Evolutionary conservation across 805 yeast genomes (phyloP).

Genomic region (Limtongozyma cylindracea): DNA sequence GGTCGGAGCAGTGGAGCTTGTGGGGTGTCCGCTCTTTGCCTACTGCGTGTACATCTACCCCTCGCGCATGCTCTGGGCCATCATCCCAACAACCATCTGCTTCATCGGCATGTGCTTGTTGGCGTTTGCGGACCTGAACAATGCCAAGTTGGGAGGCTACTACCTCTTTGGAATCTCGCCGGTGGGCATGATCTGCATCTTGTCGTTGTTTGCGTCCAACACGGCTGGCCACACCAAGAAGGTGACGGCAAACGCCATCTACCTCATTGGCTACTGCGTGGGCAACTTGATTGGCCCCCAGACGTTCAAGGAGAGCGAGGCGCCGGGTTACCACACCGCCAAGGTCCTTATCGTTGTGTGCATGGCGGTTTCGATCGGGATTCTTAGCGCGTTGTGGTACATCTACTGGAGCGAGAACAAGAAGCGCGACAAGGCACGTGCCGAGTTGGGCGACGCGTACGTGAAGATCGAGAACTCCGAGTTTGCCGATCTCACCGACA

Average conservation of each 20-base stretch:
- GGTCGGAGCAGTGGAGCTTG: slow-evolving; percentile 19
- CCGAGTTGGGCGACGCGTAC: too few relatives aligned
- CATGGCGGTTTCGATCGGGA: slow-evolving; percentile 4
- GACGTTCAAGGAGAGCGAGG: slow-evolving; percentile 7
- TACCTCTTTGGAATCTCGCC: not conserved
- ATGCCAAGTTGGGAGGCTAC: slow-evolving; percentile 7
- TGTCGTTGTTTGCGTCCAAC: slow-evolving; percentile 9
- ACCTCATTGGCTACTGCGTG: slow-evolving; percentile 8
- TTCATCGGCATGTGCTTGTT: slow-evolving; percentile 11
- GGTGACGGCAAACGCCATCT: slow-evolving; percentile 9
- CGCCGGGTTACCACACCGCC: slow-evolving; percentile 13
- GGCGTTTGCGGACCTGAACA: slow-evolving; percentile 11
- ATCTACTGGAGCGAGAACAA: slow-evolving; percentile 11
- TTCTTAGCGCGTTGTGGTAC: slow-evolving; percentile 6
- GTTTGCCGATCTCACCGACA: slow-evolving; percentile 26
- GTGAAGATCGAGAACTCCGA: slow-evolving; percentile 2
- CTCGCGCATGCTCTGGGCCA: slow-evolving; percentile 9
- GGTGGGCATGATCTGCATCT: slow-evolving; percentile 4
- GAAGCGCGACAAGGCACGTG: slow-evolving; percentile 10
- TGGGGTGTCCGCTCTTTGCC: slow-evolving; percentile 10
- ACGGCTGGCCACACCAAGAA: slow-evolving; percentile 8
- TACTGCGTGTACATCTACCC: slow-evolving; percentile 5
- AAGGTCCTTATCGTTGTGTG: not conserved
- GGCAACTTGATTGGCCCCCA: slow-evolving; percentile 7
- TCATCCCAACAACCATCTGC: slow-evolving; percentile 4